Conservation (phyloP, 352 stramenopile species). For the Pythium insidiosum region DNA sequence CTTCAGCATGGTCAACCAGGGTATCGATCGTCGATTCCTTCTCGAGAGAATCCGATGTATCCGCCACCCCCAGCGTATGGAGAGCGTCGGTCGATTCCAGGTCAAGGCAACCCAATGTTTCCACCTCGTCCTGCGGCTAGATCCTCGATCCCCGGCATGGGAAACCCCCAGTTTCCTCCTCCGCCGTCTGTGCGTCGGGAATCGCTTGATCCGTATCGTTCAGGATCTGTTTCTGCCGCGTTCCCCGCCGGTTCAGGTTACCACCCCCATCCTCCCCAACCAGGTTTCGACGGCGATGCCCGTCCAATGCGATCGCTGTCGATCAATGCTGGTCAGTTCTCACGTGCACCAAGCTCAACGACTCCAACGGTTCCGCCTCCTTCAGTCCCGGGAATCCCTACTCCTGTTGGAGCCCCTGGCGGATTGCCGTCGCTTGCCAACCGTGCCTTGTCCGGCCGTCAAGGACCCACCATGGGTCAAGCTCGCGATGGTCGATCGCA, state of each 20-base stretch:
- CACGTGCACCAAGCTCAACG: conserved; percentile 16
- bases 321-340: conserved; percentile 41
- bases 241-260: conserved; percentile 5
- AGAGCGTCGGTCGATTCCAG: conserved; percentile 53
- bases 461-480: conserved; percentile 53
- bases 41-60: conserved; percentile 49
- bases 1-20: conserved; percentile 17
- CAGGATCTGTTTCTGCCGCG: conserved; percentile 2
- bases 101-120: conserved; percentile 62
- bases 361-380: no score
- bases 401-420: conserved; percentile 13
- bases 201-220: conserved; percentile 23
- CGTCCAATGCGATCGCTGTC: conserved; percentile 53
- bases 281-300: conserved; percentile 16
- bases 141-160: conserved; percentile 39
- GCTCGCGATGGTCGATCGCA: conserved; percentile 74
- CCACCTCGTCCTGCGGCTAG: conserved; percentile 44
- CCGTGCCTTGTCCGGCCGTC: conserved; percentile 26
- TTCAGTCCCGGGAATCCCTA: conserved; percentile 5
- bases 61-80: conserved; percentile 40
- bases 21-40: conserved; percentile 39
- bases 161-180: conserved; percentile 51
- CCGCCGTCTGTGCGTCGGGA: conserved; percentile 36
- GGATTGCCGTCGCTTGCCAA: conserved; percentile 55
- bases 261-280: conserved; percentile 9